These are phyloP conservation scores for Wickerhamiella occidentalis DNA, from an alignment of 805 yeast species.

Conservation along the genomic window DNA sequence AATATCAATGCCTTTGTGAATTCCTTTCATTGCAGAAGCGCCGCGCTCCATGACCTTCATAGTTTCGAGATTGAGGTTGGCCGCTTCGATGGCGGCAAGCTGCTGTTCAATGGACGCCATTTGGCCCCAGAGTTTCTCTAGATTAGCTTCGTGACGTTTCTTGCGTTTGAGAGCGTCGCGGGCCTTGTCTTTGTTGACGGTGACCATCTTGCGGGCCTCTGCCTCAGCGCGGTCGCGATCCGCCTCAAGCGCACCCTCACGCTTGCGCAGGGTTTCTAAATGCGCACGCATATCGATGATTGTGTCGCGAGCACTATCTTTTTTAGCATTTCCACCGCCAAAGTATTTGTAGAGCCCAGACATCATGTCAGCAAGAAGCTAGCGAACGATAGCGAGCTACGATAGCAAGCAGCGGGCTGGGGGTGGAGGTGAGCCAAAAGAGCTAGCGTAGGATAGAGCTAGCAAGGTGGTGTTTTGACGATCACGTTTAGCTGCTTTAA, in stretches of 20 bases:
- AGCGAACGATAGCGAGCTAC: background rate
- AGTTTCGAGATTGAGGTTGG: conserved; percentile 92
- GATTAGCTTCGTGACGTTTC: conserved; percentile 65
- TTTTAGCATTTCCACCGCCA: conserved; percentile 57
- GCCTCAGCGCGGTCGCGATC: conserved; percentile 74
- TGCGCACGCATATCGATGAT: conserved; percentile 83
- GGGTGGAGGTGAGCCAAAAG: too few relatives aligned
- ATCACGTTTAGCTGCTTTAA: too few relatives aligned
- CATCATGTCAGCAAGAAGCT: conserved; percentile 6
- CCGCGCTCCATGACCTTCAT: conserved; percentile 99
- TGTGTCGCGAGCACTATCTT: conserved; percentile 85
- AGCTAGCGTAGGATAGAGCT: too few relatives aligned
- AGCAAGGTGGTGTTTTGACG: too few relatives aligned
- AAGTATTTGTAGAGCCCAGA: conserved; percentile 12
- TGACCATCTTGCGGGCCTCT: conserved; percentile 64
- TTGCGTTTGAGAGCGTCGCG: conserved; percentile 79
- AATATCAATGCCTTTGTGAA: conserved; percentile 87
- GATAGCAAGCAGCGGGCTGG: too few relatives aligned
- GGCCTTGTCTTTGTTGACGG: conserved; percentile 63
- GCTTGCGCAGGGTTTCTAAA: conserved; percentile 73
- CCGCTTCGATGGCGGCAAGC: conserved; percentile 80
- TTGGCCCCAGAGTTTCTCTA: conserved; percentile 73
- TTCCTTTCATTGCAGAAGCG: conserved; percentile 89
- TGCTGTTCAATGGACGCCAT: conserved; percentile 84
- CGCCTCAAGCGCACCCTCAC: conserved; percentile 64